phyloP scores from a whole-genome alignment of 1,284 basidiomycete species.

The Bondarzewia mesenterica region DNA sequence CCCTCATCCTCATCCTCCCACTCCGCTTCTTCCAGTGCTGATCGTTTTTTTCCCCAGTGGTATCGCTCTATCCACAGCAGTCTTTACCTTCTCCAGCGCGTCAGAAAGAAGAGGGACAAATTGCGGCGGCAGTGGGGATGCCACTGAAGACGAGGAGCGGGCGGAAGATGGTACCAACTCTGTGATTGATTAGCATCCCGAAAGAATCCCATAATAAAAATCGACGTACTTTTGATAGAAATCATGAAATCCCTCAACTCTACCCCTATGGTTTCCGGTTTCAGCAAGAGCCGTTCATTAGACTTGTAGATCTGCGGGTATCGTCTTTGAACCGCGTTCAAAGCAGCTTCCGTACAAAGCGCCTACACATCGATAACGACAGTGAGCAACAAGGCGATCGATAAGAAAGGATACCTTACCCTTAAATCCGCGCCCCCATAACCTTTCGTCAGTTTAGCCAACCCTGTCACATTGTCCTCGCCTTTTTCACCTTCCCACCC shows the following conservation, averaged over 20 bases:
- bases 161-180: slow-evolving; percentile 93
- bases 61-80: slow-evolving; percentile 59
- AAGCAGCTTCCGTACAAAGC: slow-evolving; percentile 90
- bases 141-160: slow-evolving; percentile 80
- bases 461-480: slow-evolving; percentile 51
- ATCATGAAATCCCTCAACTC: slow-evolving; percentile 96
- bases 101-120: slow-evolving; percentile 75
- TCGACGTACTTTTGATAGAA: slow-evolving; percentile 83
- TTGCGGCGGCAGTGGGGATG: slow-evolving; percentile 80
- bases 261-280: slow-evolving; percentile 83
- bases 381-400: not conserved
- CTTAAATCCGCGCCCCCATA: slow-evolving; percentile 97
- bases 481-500: slow-evolving; percentile 67
- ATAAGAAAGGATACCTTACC: slow-evolving; percentile 38
- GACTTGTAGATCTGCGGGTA: slow-evolving; percentile 99
- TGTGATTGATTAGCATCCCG: slow-evolving; percentile 23
- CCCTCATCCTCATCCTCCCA: slow-evolving; percentile 75
- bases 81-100: slow-evolving; percentile 66
- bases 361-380: slow-evolving; percentile 44
- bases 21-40: slow-evolving; percentile 89
- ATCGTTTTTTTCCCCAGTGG: slow-evolving; percentile 70
- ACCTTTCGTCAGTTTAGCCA: slow-evolving; percentile 92
- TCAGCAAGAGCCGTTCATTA: slow-evolving; percentile 76
- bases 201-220: slow-evolving; percentile 4
- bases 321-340: slow-evolving; percentile 92